A percentile compares a stretch with the other conserved stretches of the same genome.
phyloP scores from a whole-genome alignment of 192 early-diverging fungal genomes.

The Coemansia guatemalensis region DNA sequence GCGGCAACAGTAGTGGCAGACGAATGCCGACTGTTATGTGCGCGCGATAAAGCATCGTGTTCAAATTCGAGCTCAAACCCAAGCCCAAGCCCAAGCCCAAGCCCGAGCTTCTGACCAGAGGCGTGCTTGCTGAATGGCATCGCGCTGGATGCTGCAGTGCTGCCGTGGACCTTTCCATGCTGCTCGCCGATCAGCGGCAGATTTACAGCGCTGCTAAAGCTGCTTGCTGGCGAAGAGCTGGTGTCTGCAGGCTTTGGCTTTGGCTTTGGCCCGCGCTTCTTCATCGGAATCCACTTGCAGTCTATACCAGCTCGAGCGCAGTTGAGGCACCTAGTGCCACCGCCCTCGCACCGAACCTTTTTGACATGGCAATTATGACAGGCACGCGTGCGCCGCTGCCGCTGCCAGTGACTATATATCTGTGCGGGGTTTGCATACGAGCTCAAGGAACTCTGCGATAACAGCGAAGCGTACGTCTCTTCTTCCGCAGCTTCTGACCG shows the following conservation, averaged over 20 bases:
- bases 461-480: neutral
- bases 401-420: conserved; percentile 12
- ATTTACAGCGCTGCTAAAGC: neutral
- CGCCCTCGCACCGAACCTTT: conserved; percentile 44
- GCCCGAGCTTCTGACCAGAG: neutral
- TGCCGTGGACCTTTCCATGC: neutral
- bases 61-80: neutral
- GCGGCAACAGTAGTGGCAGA: conserved; percentile 3
- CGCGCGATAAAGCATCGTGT: neutral
- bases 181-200: conserved; percentile 1
- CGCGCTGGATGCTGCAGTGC: neutral
- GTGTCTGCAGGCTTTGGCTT: conserved; percentile 9
- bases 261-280: conserved; percentile 50
- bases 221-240: conserved; percentile 1
- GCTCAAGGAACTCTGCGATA: neutral
- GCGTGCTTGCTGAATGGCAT: neutral
- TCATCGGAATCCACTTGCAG: conserved; percentile 47
- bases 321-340: conserved; percentile 27
- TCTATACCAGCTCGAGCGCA: conserved; percentile 30
- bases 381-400: conserved; percentile 41
- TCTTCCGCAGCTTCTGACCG: neutral
- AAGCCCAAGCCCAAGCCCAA: conserved; percentile 3
- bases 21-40: conserved; percentile 9
- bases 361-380: conserved; percentile 47
- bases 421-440: neutral